These are phyloP conservation scores for Russula brevipes DNA, from an alignment of 768 basidiomycete genomes.

Conservation along the genomic window DNA sequence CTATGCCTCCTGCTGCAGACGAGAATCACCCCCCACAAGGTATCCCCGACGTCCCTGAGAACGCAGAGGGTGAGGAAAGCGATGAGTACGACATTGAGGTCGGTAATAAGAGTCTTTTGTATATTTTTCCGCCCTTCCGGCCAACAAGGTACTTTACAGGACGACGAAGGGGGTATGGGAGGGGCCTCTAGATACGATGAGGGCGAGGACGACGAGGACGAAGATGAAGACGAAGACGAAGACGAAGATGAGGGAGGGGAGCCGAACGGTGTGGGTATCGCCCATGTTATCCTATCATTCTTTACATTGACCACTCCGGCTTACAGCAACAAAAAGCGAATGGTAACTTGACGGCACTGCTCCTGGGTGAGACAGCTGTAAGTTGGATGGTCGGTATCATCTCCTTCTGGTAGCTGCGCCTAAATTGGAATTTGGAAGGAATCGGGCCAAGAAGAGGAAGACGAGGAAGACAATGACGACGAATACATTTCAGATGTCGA, in stretches of 20 bases:
- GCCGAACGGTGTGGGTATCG: slow-evolving; percentile 12
- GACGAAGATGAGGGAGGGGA: slow-evolving; percentile 8
- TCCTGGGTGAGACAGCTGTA: background rate
- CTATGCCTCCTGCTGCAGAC: slow-evolving; percentile 8
- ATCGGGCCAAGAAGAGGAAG: background rate
- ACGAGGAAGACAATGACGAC: background rate
- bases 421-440: background rate
- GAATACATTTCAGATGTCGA: background rate
- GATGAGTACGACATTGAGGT: slow-evolving; percentile 20
- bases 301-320: background rate
- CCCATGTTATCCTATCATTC: background rate
- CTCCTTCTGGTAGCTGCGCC: background rate
- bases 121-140: background rate
- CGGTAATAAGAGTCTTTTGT: background rate
- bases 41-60: background rate
- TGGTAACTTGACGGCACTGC: slow-evolving; percentile 11
- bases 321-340: background rate
- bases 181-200: background rate
- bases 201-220: background rate
- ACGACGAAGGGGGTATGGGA: background rate
- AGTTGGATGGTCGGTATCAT: background rate
- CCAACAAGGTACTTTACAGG: background rate
- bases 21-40: background rate
- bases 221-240: background rate
- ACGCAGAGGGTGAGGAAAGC: slow-evolving; percentile 15